Conservation (phyloP, 495 filamentous ascomycete genomes). For the Penicillium diatomitis region DNA sequence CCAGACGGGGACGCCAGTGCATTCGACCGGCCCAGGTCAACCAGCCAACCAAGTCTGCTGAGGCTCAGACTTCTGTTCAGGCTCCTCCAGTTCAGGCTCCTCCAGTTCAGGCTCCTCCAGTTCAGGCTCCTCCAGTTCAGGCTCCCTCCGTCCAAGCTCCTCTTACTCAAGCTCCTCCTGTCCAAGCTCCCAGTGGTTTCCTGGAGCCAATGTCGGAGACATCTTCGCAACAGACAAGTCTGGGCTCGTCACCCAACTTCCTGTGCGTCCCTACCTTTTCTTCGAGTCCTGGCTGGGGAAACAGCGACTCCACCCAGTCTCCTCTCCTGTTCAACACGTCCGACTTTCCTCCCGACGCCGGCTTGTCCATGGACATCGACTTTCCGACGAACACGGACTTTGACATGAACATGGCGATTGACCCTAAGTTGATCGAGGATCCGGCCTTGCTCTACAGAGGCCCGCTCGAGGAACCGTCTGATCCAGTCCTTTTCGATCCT, state of each 20-base stretch:
- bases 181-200: neutral
- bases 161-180: neutral
- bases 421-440: neutral
- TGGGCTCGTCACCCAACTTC: no score
- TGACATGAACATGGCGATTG: neutral
- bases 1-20: slow-evolving; percentile 6
- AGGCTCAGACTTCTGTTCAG: neutral
- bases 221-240: no score
- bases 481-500: neutral
- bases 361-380: no score
- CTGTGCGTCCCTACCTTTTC: no score
- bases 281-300: no score
- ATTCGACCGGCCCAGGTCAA: slow-evolving; percentile 10
- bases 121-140: neutral
- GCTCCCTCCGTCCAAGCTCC: neutral
- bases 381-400: no score
- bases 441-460: neutral
- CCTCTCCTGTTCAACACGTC: no score
- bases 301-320: no score
- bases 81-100: neutral
- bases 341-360: no score
- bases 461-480: neutral
- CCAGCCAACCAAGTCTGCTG: slow-evolving; percentile 4
- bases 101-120: neutral
- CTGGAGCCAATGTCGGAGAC: no score